Percentiles rank a stretch among this genome's conserved stretches.
Evolutionary conservation across 106 monocot species (phyloP).

Genomic region (Dendrobium nobile): DNA sequence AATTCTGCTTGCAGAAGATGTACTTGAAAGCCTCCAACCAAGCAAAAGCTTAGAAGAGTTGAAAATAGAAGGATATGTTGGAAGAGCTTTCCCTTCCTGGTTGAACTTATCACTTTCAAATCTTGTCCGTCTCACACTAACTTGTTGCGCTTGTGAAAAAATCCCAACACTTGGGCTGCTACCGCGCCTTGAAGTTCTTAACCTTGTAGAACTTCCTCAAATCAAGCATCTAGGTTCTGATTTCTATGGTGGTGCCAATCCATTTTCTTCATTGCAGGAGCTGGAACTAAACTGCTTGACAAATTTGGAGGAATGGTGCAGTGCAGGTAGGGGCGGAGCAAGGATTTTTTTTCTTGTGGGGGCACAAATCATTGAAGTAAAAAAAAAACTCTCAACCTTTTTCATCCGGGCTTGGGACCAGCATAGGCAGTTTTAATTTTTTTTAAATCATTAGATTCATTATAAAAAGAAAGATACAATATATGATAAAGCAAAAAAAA

Average conservation of each 20-base stretch:
- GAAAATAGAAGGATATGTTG: conserved; percentile 15
- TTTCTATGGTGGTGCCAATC: conserved; percentile 13
- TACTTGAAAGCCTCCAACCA: conserved; percentile 23
- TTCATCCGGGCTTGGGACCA: no score
- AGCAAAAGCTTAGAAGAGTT: conserved; percentile 7
- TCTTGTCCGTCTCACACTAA: conserved; percentile 15
- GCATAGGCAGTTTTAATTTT: no score
- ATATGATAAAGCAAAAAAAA: no score
- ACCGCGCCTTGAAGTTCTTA: conserved; percentile 13
- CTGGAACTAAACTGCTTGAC: conserved; percentile 7
- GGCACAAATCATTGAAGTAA: no score
- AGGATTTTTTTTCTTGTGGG: no score
- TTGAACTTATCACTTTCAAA: conserved; percentile 10
- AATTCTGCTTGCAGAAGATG: neutral
- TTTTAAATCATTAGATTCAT: no score
- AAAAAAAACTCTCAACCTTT: no score
- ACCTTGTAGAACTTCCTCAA: neutral
- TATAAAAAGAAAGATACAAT: no score
- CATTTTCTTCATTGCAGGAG: conserved; percentile 21
- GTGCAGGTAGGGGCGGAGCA: no score
- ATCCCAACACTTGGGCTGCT: conserved; percentile 16
- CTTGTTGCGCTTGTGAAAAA: neutral
- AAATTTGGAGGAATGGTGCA: conserved; percentile 15
- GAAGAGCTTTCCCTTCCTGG: conserved; percentile 17
- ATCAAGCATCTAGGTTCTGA: conserved; percentile 7